A percentile compares a stretch with the other conserved stretches of the same genome.
Evolutionary conservation across 2,329 filamentous ascomycete species (phyloP).

Genomic region (Penicillium sp.): DNA sequence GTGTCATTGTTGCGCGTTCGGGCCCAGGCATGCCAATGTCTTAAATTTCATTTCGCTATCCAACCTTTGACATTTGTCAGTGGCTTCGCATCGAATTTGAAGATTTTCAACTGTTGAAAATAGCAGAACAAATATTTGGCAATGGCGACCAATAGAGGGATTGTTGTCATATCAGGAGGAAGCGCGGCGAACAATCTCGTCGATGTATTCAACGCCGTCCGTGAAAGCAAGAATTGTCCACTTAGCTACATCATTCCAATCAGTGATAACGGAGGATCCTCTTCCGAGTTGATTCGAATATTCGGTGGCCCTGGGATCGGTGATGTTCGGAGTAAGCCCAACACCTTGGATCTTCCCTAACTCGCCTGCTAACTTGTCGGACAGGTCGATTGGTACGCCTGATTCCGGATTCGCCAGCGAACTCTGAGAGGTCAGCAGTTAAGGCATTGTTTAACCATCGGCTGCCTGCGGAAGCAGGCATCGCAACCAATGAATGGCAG

Average conservation of each 20-base stretch:
- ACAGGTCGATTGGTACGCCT: constrained; percentile 83
- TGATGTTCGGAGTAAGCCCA: constrained; percentile 66
- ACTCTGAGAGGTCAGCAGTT: constrained; percentile 70
- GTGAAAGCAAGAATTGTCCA: constrained; percentile 63
- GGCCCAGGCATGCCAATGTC: constrained; percentile 7
- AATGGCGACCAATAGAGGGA: constrained; percentile 48
- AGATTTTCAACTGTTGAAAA: neutral
- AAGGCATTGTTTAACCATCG: constrained; percentile 86
- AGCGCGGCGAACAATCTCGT: constrained; percentile 94
- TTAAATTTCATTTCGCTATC: neutral
- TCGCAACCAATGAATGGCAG: constrained; percentile 78
- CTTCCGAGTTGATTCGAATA: constrained; percentile 88
- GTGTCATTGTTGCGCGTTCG: constrained; percentile 10
- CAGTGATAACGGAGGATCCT: constrained; percentile 92
- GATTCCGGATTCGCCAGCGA: constrained; percentile 66
- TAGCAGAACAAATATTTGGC: neutral
- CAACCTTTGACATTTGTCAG: neutral
- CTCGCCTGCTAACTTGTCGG: constrained; percentile 10
- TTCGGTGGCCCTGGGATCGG: constrained; percentile 89
- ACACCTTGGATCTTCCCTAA: neutral
- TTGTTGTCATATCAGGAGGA: constrained; percentile 87
- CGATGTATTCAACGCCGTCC: constrained; percentile 74
- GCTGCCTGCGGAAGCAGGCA: constrained; percentile 60
- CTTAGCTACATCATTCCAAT: constrained; percentile 90
- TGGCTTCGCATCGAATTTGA: neutral